Evolutionary conservation across 2,329 filamentous ascomycete genomes (phyloP).

Genomic region (Alternaria novae-zelandiae): DNA sequence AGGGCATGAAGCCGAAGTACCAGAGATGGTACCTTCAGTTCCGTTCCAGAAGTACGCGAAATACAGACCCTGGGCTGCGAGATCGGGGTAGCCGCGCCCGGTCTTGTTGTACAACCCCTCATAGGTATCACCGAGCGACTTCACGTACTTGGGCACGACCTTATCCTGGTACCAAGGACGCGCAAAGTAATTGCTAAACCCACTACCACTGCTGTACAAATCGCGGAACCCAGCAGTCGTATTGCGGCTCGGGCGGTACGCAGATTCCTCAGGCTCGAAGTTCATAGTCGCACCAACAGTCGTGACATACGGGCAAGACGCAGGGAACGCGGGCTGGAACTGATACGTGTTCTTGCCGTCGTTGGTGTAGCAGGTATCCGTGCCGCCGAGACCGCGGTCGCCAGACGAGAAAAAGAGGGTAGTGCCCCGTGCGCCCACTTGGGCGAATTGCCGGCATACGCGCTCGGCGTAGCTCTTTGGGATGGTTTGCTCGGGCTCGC

Average conservation of each 20-base stretch:
- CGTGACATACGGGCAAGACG: conserved; percentile 72
- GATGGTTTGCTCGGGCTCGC: conserved; percentile 69
- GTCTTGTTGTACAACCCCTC: conserved; percentile 58
- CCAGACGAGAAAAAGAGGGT: conserved; percentile 69
- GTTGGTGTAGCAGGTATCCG: conserved; percentile 62
- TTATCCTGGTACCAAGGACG: conserved; percentile 56
- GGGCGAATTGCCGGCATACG: conserved; percentile 68
- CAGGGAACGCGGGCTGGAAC: conserved; percentile 69
- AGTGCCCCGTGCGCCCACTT: conserved; percentile 72
- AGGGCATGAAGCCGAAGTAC: conserved; percentile 64
- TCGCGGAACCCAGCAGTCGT: conserved; percentile 48
- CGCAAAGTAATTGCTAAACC: conserved; percentile 59
- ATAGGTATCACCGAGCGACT: conserved; percentile 50
- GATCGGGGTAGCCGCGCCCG: conserved; percentile 68
- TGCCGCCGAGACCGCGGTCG: conserved; percentile 63
- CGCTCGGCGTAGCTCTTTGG: conserved; percentile 65
- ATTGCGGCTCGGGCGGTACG: conserved; percentile 44
- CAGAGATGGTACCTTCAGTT: conserved; percentile 51
- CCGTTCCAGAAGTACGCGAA: conserved; percentile 55
- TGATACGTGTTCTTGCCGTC: conserved; percentile 63
- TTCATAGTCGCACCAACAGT: conserved; percentile 66
- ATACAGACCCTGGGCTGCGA: conserved; percentile 64
- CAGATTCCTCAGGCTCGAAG: conserved; percentile 61
- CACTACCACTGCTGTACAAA: conserved; percentile 60
- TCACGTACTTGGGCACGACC: conserved; percentile 55